These are phyloP conservation scores for Apiotrichum porosum DNA, from an alignment of 1,284 basidiomycete species.

Conservation along the genomic window DNA sequence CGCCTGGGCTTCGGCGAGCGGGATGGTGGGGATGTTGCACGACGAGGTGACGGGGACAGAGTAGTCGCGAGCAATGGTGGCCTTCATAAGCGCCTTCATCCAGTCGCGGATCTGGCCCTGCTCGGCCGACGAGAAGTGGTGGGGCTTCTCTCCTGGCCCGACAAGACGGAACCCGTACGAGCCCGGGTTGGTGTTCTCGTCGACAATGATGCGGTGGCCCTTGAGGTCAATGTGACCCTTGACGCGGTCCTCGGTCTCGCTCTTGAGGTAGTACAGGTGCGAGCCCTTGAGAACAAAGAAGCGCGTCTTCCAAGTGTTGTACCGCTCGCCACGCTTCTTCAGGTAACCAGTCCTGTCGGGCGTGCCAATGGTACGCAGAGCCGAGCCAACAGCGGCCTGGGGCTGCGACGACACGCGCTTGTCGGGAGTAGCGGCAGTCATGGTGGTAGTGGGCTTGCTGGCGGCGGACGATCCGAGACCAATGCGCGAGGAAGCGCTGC, in stretches of 20 bases:
- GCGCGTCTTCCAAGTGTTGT: conserved; percentile 87
- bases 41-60: conserved; percentile 90
- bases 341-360: conserved; percentile 90
- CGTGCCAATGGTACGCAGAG: conserved; percentile 79
- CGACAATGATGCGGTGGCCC: conserved; percentile 89
- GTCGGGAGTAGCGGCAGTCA: conserved; percentile 25
- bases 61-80: conserved; percentile 90
- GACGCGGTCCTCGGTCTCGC: conserved; percentile 76
- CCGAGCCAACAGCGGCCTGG: conserved; percentile 37
- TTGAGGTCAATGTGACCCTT: conserved; percentile 91
- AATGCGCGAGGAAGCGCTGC: conserved; percentile 28
- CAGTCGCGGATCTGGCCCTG: conserved; percentile 79
- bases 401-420: conserved; percentile 29
- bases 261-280: conserved; percentile 79
- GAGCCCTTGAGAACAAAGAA: conserved; percentile 93
- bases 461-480: conserved; percentile 8
- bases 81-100: conserved; percentile 99
- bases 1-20: conserved; percentile 86
- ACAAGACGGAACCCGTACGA: conserved; percentile 93
- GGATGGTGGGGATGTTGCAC: conserved; percentile 95
- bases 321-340: conserved; percentile 90
- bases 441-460: conserved; percentile 10
- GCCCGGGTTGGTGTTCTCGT: conserved; percentile 87
- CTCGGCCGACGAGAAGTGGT: conserved; percentile 88
- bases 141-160: conserved; percentile 77